Evolutionary conservation across 2,329 filamentous ascomycete species (phyloP).

Genomic region (Beauveria sp.): DNA sequence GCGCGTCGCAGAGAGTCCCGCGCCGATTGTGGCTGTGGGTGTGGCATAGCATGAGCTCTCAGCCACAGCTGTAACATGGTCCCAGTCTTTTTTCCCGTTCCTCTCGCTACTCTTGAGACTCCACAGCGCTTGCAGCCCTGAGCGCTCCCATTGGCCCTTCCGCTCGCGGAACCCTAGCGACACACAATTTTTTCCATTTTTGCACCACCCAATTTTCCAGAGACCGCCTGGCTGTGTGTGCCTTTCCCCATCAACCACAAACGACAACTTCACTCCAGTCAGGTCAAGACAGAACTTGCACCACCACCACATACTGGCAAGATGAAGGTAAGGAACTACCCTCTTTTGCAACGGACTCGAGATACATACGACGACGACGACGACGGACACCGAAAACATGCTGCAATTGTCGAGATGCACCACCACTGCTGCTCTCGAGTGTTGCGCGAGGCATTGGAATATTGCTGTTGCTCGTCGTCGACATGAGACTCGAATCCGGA

Average conservation of each 20-base stretch:
- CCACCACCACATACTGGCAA: conserved; percentile 36
- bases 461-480: conserved; percentile 2
- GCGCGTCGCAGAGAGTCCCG: background rate
- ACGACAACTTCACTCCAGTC: conserved; percentile 29
- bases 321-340: conserved; percentile 35
- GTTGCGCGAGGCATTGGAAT: background rate
- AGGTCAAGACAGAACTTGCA: conserved; percentile 37
- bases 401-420: background rate
- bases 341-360: background rate
- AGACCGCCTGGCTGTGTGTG: conserved; percentile 14
- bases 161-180: conserved; percentile 30
- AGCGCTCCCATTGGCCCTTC: conserved; percentile 25
- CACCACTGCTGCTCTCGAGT: background rate
- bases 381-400: background rate
- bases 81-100: background rate
- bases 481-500: background rate
- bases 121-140: background rate
- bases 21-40: background rate
- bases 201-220: conserved; percentile 23
- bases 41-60: background rate
- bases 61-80: background rate
- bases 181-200: conserved; percentile 34
- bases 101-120: background rate
- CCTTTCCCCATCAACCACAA: conserved; percentile 20
- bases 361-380: background rate